Conservation (phyloP, 345 rosid species). For the Arabis hirsuta region DNA sequence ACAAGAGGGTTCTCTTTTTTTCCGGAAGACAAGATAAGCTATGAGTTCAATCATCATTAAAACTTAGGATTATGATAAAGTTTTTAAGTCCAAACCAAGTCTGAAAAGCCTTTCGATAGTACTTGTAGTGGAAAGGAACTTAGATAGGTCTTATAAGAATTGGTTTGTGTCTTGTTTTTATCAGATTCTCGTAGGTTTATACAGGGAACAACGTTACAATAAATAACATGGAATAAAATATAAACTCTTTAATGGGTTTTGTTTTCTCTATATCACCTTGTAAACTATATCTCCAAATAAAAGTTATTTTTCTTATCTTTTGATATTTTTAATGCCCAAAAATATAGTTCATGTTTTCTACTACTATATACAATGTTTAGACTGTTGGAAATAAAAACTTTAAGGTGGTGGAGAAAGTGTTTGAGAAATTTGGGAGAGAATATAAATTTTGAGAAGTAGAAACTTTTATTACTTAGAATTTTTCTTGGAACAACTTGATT, state of each 20-base stretch:
- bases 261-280: constrained; percentile 11
- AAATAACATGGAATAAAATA: not conserved
- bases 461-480: too few relatives aligned
- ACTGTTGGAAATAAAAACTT: too few relatives aligned
- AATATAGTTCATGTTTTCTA: too few relatives aligned
- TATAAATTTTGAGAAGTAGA: too few relatives aligned
- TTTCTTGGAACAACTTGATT: too few relatives aligned
- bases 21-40: too few relatives aligned
- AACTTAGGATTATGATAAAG: not conserved
- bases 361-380: too few relatives aligned
- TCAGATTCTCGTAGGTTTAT: constrained; percentile 18
- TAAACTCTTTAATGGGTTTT: constrained; percentile 16
- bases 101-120: constrained; percentile 3
- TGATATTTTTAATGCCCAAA: too few relatives aligned
- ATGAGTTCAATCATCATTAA: not conserved
- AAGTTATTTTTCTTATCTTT: too few relatives aligned
- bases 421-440: too few relatives aligned
- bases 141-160: not conserved
- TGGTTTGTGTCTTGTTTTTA: not conserved
- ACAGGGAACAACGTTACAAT: not conserved
- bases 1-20: not conserved
- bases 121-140: not conserved
- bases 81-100: not conserved
- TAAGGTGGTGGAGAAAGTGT: too few relatives aligned
- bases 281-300: not conserved